A percentile compares a stretch with the other conserved stretches of the same genome.
Evolutionary conservation across 1,139 yeast species (phyloP).

Genomic region (Suhomyces terraborum): DNA sequence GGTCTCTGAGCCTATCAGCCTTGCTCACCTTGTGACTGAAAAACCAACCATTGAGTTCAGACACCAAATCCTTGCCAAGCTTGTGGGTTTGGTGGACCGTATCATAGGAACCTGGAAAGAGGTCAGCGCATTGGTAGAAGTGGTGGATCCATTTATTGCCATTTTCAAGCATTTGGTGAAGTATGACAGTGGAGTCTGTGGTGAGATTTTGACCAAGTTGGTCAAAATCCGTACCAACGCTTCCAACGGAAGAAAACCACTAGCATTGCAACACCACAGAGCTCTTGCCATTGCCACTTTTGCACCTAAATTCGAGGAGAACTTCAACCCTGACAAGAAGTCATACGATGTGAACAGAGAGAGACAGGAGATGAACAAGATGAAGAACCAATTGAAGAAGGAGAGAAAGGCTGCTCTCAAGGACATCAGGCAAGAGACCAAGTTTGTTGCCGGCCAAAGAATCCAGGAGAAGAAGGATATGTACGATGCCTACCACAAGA

Average conservation of each 20-base stretch:
- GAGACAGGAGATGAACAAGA: slow-evolving; percentile 79
- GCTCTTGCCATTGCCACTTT: slow-evolving; percentile 82
- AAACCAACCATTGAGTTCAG: slow-evolving; percentile 23
- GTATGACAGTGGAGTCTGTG: slow-evolving; percentile 29
- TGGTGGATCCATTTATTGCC: slow-evolving; percentile 42
- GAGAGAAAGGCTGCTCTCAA: slow-evolving; percentile 87
- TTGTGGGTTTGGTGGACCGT: slow-evolving; percentile 32
- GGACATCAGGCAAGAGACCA: slow-evolving; percentile 86
- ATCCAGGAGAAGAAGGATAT: slow-evolving; percentile 74
- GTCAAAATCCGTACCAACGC: slow-evolving; percentile 45
- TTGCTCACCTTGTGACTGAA: slow-evolving; percentile 25
- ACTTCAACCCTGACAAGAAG: slow-evolving; percentile 93
- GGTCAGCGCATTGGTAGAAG: slow-evolving; percentile 61
- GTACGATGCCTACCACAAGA: slow-evolving; percentile 80
- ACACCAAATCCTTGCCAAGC: slow-evolving; percentile 33
- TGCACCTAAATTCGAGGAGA: slow-evolving; percentile 93
- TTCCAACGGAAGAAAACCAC: slow-evolving; percentile 60
- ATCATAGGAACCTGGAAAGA: slow-evolving; percentile 60
- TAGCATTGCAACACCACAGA: slow-evolving; percentile 83
- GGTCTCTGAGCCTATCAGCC: slow-evolving; percentile 14
- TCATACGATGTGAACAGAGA: slow-evolving; percentile 83
- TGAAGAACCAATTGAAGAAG: slow-evolving; percentile 83
- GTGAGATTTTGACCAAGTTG: slow-evolving; percentile 50
- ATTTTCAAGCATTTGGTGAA: slow-evolving; percentile 41
- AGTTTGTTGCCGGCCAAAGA: slow-evolving; percentile 83